phyloP scores from a whole-genome alignment of 1,284 basidiomycete species.

The Microbotryomycetes sp. region DNA sequence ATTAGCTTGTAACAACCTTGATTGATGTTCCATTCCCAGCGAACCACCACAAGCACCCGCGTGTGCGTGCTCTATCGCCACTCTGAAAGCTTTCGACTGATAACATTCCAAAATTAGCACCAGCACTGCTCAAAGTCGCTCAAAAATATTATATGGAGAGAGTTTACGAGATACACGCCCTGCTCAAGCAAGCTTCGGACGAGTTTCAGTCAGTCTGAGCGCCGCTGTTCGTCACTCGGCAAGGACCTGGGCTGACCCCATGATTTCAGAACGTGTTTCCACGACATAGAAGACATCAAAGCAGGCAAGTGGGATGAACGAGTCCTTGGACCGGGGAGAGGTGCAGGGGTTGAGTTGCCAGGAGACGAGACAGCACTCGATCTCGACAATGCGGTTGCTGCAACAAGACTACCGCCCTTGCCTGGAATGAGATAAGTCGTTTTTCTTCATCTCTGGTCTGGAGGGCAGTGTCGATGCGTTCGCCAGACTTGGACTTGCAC shows the following conservation, averaged over 20 bases:
- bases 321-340: not conserved
- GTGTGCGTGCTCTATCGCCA: not conserved
- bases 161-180: constrained; percentile 18
- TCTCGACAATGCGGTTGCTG: too few species aligned
- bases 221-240: not conserved
- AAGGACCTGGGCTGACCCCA: not conserved
- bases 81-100: too few species aligned
- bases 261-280: constrained; percentile 15
- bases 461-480: too few species aligned
- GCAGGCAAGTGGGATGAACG: constrained; percentile 11
- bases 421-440: too few species aligned
- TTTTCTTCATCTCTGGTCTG: too few species aligned
- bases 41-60: not conserved
- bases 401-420: too few species aligned
- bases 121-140: constrained; percentile 22
- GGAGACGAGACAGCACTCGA: too few species aligned
- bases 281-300: constrained; percentile 25
- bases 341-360: too few species aligned
- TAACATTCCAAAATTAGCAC: too few species aligned
- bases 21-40: too few species aligned
- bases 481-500: too few species aligned
- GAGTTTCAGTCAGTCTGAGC: constrained; percentile 19
- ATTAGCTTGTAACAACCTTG: too few species aligned
- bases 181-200: constrained; percentile 21
- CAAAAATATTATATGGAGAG: constrained; percentile 29